Conservation (phyloP, 805 yeast genomes). For the Ogataea glucozyma region DNA sequence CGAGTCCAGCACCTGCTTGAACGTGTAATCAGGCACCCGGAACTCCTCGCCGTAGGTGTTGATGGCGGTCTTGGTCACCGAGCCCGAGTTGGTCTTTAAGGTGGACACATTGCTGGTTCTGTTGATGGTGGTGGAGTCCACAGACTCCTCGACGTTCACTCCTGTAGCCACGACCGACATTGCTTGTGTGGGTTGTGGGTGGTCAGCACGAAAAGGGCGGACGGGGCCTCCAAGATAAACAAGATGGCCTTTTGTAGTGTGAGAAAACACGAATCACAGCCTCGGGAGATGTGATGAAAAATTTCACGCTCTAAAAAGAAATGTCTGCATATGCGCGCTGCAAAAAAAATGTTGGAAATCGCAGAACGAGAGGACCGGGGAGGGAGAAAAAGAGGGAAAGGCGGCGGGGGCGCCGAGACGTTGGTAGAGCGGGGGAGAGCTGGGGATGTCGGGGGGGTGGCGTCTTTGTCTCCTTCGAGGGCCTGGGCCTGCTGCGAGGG, state of each 20-base stretch:
- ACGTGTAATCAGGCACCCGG: slow-evolving; percentile 62
- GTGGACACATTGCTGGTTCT: slow-evolving; percentile 28
- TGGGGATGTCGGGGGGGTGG: too few species aligned
- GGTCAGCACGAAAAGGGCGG: neutral
- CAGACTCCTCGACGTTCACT: slow-evolving; percentile 3
- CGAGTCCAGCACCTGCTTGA: slow-evolving; percentile 55
- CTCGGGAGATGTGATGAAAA: slow-evolving; percentile 1
- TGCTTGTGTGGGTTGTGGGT: neutral
- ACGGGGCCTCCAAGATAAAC: slow-evolving; percentile 2
- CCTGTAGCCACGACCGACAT: slow-evolving; percentile 21
- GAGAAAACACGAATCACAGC: slow-evolving; percentile 1
- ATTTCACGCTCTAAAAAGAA: slow-evolving; percentile 1
- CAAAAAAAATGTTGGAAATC: neutral
- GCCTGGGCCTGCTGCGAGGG: too few species aligned
- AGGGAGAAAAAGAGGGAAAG: too few species aligned
- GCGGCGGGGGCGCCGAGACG: too few species aligned
- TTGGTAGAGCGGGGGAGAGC: too few species aligned
- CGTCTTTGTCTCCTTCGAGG: too few species aligned
- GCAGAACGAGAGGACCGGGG: neutral
- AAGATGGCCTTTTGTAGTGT: neutral
- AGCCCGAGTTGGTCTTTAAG: slow-evolving; percentile 7
- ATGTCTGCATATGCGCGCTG: too few species aligned
- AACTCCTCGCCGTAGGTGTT: slow-evolving; percentile 56
- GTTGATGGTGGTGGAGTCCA: slow-evolving; percentile 14
- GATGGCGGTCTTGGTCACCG: slow-evolving; percentile 37